phyloP scores from a whole-genome alignment of 306 rosid genomes.

The Acmispon strigosus region DNA sequence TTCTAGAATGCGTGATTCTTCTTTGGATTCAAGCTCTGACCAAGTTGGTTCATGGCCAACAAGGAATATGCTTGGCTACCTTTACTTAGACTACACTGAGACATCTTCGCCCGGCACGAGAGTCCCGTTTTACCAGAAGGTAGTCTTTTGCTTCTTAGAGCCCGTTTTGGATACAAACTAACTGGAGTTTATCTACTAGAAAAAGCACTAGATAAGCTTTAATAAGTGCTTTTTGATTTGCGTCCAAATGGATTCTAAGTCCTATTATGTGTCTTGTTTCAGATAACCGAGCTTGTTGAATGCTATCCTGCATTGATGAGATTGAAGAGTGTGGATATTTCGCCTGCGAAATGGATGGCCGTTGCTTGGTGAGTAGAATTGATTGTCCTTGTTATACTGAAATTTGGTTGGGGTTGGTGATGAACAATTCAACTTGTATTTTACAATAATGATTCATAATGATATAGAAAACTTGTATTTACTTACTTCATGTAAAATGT shows the following conservation, averaged over 20 bases:
- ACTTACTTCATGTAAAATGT: neutral
- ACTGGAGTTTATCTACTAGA: too few species aligned
- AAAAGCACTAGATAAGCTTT: too few species aligned
- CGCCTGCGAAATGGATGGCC: conserved; percentile 82
- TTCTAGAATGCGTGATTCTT: conserved; percentile 17
- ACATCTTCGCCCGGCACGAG: conserved; percentile 39
- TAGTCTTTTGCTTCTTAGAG: conserved; percentile 7
- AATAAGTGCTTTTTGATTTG: too few species aligned
- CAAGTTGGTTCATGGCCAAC: conserved; percentile 36
- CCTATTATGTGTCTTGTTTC: neutral
- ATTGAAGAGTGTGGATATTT: conserved; percentile 63
- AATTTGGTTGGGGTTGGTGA: neutral
- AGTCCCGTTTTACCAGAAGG: conserved; percentile 56
- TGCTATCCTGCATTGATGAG: conserved; percentile 54
- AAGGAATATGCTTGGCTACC: conserved; percentile 45
- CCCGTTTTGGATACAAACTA: too few species aligned
- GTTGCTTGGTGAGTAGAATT: conserved; percentile 65
- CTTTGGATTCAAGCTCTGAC: conserved; percentile 51
- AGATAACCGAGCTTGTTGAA: conserved; percentile 55
- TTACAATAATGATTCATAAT: neutral
- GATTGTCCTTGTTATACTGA: neutral
- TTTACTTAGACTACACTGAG: conserved; percentile 51
- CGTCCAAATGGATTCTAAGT: too few species aligned
- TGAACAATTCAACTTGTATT: neutral
- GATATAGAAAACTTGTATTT: neutral